Base-by-base conservation (phyloP, 306 rosid genomes). In the Citrullus colocynthis region DNA sequence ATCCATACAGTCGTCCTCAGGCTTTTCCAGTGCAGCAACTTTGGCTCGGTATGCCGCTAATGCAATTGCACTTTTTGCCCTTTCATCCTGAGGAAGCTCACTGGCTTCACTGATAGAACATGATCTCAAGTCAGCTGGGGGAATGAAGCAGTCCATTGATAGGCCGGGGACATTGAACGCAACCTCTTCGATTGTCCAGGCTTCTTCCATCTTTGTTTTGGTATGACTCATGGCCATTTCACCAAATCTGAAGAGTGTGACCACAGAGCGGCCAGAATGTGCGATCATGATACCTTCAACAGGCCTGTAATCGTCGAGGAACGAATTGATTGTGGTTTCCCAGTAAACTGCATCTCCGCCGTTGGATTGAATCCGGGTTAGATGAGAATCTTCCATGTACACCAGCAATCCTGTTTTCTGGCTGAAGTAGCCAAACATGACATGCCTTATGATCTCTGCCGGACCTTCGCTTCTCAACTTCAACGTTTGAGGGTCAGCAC, bases 231-330 rank as follows among this genome's bases (percentile, higher is more conserved):
- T 91, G 28, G 98, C 99, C 93, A 88, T 96, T 83, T 96, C 99
- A 17, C 99, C 99, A 7, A 96, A 96, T 81, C 96, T 86, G 87
- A 92, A 96, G 51, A 96, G 99, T 39, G 97, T 96, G 51, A 93
- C 98, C 73, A 89, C 93, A 4, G 99, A 92, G 74, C 91, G 96
- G 78, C 99, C 99, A 0, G 98, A 93, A 85, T 96, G 98, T 2
- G 99, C 99, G 41, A 96, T 88, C 99, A 96, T 89, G 89, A 96
- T 93, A 79, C 99, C 99, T 82, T 96, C 99, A 80, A 91, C 99
- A 28, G 98, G 85, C 82, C 90, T 86, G 82, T 96, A 96, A 85
- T 96, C 98, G 64, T 88, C 88, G 9, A 96, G 99, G 90, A 85
- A 92, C 17, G 99, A 96, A 80, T 91, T 96, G 87, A 93, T 91